phyloP scores from a whole-genome alignment of 2,329 filamentous ascomycete genomes.

The Paecilomyces variotii region DNA sequence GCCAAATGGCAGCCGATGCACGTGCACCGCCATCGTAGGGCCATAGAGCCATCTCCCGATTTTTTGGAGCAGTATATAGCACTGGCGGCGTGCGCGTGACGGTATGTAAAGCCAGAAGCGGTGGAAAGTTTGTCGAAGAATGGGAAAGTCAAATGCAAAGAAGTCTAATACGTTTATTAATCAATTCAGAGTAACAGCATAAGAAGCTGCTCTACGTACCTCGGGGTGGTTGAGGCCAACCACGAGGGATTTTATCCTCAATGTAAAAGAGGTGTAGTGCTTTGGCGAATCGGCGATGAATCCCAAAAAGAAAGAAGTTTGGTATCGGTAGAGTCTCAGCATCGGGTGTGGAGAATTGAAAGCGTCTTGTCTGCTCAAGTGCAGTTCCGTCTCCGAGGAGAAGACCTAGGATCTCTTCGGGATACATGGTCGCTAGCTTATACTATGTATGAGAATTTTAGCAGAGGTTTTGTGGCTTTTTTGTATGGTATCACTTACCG shows the following conservation, averaged over 20 bases:
- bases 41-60: background rate
- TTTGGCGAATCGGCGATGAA: conserved; percentile 6
- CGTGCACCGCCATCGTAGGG: background rate
- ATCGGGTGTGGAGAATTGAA: conserved; percentile 4
- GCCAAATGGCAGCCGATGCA: background rate
- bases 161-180: background rate
- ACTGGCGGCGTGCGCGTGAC: background rate
- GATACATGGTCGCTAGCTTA: background rate
- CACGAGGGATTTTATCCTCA: conserved; percentile 5
- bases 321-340: conserved; percentile 2
- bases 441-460: background rate
- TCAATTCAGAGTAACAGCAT: background rate
- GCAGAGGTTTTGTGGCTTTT: background rate
- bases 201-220: background rate
- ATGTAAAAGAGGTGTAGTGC: conserved; percentile 8
- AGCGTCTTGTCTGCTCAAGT: background rate
- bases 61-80: background rate
- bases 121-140: background rate
- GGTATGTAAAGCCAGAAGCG: background rate
- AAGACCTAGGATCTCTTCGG: background rate
- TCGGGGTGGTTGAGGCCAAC: conserved; percentile 4
- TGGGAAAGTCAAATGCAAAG: background rate
- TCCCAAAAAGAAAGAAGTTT: conserved; percentile 4
- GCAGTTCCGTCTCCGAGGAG: conserved; percentile 1
- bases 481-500: background rate